Percentiles rank a stretch among this genome's conserved stretches.
Conservation (phyloP, 306 rosid species). For the Dryas alaskensis region DNA sequence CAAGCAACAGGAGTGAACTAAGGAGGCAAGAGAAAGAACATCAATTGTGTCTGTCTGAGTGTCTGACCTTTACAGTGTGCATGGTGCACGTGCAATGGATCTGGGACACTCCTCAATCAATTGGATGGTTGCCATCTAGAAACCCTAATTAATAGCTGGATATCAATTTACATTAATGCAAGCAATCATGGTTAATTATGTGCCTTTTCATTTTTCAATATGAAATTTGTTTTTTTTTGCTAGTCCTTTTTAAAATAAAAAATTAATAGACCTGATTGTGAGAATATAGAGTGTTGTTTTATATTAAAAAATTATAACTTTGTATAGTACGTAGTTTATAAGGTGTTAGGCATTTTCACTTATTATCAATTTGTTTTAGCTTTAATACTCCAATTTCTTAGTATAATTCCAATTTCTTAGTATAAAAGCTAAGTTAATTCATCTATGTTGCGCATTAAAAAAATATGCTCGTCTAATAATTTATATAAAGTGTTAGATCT, state of each 20-base stretch:
- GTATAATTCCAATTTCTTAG: too few relatives aligned
- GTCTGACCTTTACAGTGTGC: slow-evolving; percentile 22
- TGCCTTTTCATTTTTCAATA: neutral
- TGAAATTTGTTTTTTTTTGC: neutral
- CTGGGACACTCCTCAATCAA: slow-evolving; percentile 27
- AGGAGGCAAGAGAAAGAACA: slow-evolving; percentile 20
- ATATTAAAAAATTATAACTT: too few relatives aligned
- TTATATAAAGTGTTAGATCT: too few relatives aligned
- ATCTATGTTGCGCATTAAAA: too few relatives aligned
- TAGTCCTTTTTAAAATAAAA: slow-evolving; percentile 1
- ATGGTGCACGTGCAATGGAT: slow-evolving; percentile 46
- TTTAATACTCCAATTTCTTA: too few relatives aligned
- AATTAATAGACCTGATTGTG: neutral
- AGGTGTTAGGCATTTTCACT: too few relatives aligned
- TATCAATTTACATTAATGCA: slow-evolving; percentile 13
- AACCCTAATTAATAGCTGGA: slow-evolving; percentile 33
- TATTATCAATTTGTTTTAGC: too few relatives aligned
- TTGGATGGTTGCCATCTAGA: slow-evolving; percentile 26
- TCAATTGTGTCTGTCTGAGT: slow-evolving; percentile 13
- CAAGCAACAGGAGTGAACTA: neutral
- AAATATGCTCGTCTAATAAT: too few relatives aligned
- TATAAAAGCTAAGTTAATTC: too few relatives aligned
- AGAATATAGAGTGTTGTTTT: too few relatives aligned
- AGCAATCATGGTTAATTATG: slow-evolving; percentile 23
- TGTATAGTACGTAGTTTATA: too few relatives aligned